Evolutionary conservation across 495 filamentous ascomycete genomes (phyloP), one percentile per base, ranked within the genome.

Genomic region (Margaritispora aquatica): DNA sequence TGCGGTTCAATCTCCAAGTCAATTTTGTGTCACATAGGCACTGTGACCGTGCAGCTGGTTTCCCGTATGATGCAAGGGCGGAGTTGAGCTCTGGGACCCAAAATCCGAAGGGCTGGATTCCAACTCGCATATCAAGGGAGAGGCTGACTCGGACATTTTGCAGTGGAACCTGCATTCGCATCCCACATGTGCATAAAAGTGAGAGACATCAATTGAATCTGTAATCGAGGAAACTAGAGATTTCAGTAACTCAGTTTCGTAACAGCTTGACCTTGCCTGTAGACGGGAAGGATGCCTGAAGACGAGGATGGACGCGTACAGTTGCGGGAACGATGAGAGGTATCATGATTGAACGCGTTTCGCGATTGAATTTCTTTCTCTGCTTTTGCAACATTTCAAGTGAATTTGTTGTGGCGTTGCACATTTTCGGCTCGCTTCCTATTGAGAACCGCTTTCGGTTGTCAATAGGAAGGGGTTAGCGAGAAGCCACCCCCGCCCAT

Each of bases 381-480:
- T 44, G 4, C 7, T 44, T n/a, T 9, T 17, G 11, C 38, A n/a
- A 44, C 3, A n/a, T 44, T 44, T 44, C 38, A 3, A 44, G 38
- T 44, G 38, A 44, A 10, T 44, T 8, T 44, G 7, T 44, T 9
- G 38, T 44, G 38, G 38, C 38, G 38, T 44, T 44, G n/a, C 15
- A 44, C 38, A 3, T 44, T 34, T 44, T 44, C 38, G 38, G 38
- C 38, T 44, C 38, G 38, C 11, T n/a, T 49, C 55, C 44, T 58
- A 58, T 58, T 58, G 55, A 58, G 44, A 49, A 36, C 55, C 55
- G 9, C 34, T 50, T 50, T 31, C 26, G 55, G 55, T n/a, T 58
- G 24, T 58, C 44, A 51, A 50, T 58, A 51, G 46, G 26, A 58
- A 20, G 34, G 44, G 38, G 55, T 58, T 58, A 58, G 55, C 50